Percentiles rank a stretch among this genome's conserved stretches.
These are phyloP conservation scores for Torulaspora microellipsoides DNA, from an alignment of 805 yeast species.

Conservation along the genomic window DNA sequence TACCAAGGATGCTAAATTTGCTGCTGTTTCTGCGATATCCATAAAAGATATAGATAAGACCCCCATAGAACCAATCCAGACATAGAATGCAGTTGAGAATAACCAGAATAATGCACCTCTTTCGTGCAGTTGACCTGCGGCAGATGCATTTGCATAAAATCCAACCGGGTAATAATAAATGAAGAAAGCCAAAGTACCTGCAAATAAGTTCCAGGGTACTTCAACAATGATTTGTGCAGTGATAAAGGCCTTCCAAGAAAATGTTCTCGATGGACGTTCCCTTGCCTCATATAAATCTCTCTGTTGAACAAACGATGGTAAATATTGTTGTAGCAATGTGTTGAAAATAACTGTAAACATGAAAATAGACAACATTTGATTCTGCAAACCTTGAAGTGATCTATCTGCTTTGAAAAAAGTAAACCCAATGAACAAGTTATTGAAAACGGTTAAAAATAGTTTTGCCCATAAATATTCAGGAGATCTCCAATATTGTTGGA, in stretches of 20 bases:
- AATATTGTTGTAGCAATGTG: slow-evolving; percentile 56
- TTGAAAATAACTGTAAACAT: slow-evolving; percentile 57
- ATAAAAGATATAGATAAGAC: slow-evolving; percentile 55
- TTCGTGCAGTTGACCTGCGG: slow-evolving; percentile 43
- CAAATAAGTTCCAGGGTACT: slow-evolving; percentile 56
- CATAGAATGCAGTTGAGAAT: slow-evolving; percentile 42
- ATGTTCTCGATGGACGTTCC: slow-evolving; percentile 69
- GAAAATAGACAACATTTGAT: slow-evolving; percentile 74
- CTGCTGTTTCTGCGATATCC: slow-evolving; percentile 59
- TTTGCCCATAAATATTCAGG: slow-evolving; percentile 60
- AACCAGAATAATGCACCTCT: slow-evolving; percentile 59
- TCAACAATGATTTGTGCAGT: slow-evolving; percentile 60
- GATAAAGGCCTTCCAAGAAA: slow-evolving; percentile 61
- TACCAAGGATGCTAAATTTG: slow-evolving; percentile 51
- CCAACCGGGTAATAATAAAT: slow-evolving; percentile 73
- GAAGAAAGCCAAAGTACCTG: slow-evolving; percentile 60
- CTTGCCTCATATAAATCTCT: slow-evolving; percentile 67
- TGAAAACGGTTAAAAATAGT: slow-evolving; percentile 46
- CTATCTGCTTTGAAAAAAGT: slow-evolving; percentile 65
- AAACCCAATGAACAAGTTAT: slow-evolving; percentile 69
- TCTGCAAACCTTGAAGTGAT: slow-evolving; percentile 68
- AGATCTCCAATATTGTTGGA: slow-evolving; percentile 65
- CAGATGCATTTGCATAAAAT: slow-evolving; percentile 55
- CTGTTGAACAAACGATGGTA: slow-evolving; percentile 57
- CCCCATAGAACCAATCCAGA: slow-evolving; percentile 55